Evolutionary conservation across 2,329 filamentous ascomycete genomes (phyloP).

Genomic region (Samsoniella hepiali): DNA sequence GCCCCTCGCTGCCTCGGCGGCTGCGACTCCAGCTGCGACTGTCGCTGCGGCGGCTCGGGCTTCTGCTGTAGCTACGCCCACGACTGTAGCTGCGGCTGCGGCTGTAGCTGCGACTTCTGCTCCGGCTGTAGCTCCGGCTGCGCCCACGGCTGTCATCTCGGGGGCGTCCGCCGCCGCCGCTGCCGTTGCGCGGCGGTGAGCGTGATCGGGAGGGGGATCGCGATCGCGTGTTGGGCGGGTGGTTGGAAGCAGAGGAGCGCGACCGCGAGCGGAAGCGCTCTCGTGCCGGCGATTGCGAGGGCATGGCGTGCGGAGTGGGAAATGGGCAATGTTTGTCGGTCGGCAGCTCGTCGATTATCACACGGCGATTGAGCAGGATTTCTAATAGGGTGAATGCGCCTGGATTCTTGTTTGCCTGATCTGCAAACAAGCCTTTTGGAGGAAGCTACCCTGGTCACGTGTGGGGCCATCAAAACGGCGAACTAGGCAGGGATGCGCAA

Average conservation of each 20-base stretch:
- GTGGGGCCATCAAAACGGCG: background rate
- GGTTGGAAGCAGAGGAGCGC: constrained; percentile 26
- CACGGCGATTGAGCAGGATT: too few relatives aligned
- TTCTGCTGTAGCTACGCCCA: constrained; percentile 29
- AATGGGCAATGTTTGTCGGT: background rate
- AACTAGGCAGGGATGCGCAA: background rate
- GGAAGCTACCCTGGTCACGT: constrained; percentile 17
- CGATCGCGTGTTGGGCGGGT: constrained; percentile 11
- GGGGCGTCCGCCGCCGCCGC: background rate
- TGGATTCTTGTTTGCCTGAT: background rate
- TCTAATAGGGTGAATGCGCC: background rate
- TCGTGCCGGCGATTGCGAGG: constrained; percentile 29
- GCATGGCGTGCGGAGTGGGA: background rate
- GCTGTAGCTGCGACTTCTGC: constrained; percentile 23
- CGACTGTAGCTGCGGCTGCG: constrained; percentile 27
- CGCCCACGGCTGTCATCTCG: constrained; percentile 22
- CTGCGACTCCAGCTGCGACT: constrained; percentile 34
- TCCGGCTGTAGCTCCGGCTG: constrained; percentile 31
- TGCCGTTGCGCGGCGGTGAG: constrained; percentile 7
- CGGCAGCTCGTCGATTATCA: background rate
- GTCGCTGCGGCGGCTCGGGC: constrained; percentile 27
- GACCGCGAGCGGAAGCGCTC: constrained; percentile 34
- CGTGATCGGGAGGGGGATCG: constrained; percentile 30
- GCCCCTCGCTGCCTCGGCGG: constrained; percentile 30
- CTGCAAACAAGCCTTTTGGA: constrained; percentile 3